Evolutionary conservation across 1,284 basidiomycete genomes (phyloP), one percentile per base, ranked within the genome.

Genomic region (Sanghuangporus sanghuang): DNA sequence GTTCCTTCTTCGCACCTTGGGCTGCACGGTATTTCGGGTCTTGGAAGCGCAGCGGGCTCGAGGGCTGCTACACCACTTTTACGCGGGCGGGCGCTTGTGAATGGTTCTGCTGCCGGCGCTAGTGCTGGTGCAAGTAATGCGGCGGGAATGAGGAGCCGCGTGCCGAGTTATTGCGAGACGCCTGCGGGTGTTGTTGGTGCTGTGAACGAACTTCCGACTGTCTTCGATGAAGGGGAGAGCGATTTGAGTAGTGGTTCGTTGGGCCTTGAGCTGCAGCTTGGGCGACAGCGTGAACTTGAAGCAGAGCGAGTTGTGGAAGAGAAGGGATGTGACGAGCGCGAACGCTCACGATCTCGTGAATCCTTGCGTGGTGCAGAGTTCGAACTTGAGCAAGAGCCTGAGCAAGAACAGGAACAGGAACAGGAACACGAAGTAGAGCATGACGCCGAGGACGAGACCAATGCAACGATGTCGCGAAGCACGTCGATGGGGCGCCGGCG

Each of bases 401-500:
- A 57, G 32, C 59, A 57, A 4, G 52, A 64, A 14, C 48, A 27
- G 11, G 57, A 64, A n/a, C 14, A 21, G 4, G 57, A 54, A 18
- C 35, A 35, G 1, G 64, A 67, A 12, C 59, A 60, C 1, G 63
- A 49, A 7, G 48, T 44, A 53, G 74, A 78, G 53, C 69, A 73
- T 49, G 77, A 79, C 68, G 69, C 72, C 36, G 73, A 74, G 46
- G 65, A 16, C 27, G 69, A 68, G 39, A 69, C 66, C 40, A 61
- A 54, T n/a, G 54, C 59, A 11, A 73, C 76, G 74, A 66, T 49
- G 71, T 81, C 85, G 59, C 79, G 86, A 56, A 83, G 83, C 12
- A 77, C 82, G 21, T 89, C 88, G 60, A 90, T 63, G 61, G 64
- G 83, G 71, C 92, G 87, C 73, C 83, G 89, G 32, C 82, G 92